Base-by-base conservation (phyloP, 2,329 filamentous ascomycete species). In the Eutypa lata region DNA sequence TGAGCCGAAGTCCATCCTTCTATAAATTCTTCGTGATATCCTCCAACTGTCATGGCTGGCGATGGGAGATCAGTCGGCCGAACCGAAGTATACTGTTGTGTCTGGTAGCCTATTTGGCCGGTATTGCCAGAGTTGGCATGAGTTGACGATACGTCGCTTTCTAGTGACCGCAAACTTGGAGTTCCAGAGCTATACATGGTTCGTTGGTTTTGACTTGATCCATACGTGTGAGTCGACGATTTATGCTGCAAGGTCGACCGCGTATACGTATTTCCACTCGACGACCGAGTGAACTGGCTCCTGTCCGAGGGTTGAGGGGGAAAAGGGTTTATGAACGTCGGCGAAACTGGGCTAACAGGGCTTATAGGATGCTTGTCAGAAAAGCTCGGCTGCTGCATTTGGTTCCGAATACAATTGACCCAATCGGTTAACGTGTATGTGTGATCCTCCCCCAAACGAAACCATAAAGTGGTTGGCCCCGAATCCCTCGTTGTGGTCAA, bases 71-170 rank as follows among this genome's bases (percentile, higher is more conserved):
- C 82, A 3, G 76, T 72, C 2, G 81, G 79, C 14, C 79, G 70
- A 13, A 78, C 70, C 1, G 74, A 76, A 2, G 78, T 75, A 53
- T 82, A 84, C 54, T 78, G 75, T 50, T 82, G 71, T 28, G 71
- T 71, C 47, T 67, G 58, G 52, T 72, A 74, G 44, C 67, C 69
- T 57, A 73, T 66, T 31, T 73, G 69, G 31, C 68, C 63, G 11
- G 74, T 71, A 44, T 73, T 72, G 56, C 75, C 76, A 35, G 72
- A 76, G 54, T 76, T 82, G 16, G 78, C 77, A 13, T 80, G 80
- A 3, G 80, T 82, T 2, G 84, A 87, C 3, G 84, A 87, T 3
- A 87, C 64, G 57, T 87, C 84, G 57, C 84, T 87, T 31, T 78
- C 77, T 57, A 80, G 81, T 3, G 84, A 87, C 18, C 81, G 78